Base-by-base conservation (phyloP, 2,329 filamentous ascomycete species). In the Truncatella angustata region DNA sequence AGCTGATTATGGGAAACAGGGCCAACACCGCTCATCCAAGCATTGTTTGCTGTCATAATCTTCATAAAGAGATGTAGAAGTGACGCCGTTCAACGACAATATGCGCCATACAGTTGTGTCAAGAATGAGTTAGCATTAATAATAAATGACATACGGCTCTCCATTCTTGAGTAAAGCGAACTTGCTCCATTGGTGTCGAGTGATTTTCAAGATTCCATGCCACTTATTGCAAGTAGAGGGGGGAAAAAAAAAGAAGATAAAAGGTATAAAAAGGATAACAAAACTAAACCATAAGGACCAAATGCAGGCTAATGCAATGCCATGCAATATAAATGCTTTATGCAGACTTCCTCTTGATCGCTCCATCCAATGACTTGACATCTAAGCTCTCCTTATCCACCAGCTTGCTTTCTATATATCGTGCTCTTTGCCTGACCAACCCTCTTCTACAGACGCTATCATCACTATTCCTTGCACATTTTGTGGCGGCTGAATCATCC, bases 341-440 rank as follows among this genome's bases (percentile, higher is more conserved):
- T 36, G 32, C 18, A 24, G 20, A 36, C 45, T 39, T 49, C 11
- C 12, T 24, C 45, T 24, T 12, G 12, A 16, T 37, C 18, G 16
- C 16, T 34, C 21, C 24, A 26, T 37, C 34, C 45, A 36, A 36
- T 36, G 45, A 20, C 45, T 49, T 37, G 34, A 36, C 16, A 11
- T 24, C 32, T 5, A 24, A 21, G 21, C 16, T 24, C 32, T 42
- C 36, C 23, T 30, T 39, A n/a, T 30, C 47, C 23, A 40, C 32
- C 12, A 28, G 26, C 16, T 40, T 16, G n/a, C 24, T 23, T 23
- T 50, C 47, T 50, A 50, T 50, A 28, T 26, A 42, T 16, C 40
- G 23, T 42, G 47, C 36, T 28, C 47, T 50, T n/a, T 39, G 16
- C 21, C 34, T 40, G n/a, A 50, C 47, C 47, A 35, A 50, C 14